Conservation (phyloP, 1,284 basidiomycete genomes). For the Boletus albobrunnescens region DNA sequence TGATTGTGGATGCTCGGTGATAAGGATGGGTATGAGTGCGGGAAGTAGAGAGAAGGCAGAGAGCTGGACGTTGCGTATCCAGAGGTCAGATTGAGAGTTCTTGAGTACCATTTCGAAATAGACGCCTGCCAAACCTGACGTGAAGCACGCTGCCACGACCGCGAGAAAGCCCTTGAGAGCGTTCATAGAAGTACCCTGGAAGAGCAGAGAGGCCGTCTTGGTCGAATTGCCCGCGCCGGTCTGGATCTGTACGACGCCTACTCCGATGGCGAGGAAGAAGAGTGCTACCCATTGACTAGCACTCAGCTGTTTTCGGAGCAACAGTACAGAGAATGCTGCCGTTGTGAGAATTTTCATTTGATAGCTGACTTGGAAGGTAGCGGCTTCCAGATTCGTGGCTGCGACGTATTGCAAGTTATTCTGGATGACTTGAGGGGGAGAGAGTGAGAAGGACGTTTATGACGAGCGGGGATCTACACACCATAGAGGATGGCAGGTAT, state of each 20-base stretch:
- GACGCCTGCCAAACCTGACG: conserved; percentile 95
- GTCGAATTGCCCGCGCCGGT: conserved; percentile 39
- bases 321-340: conserved; percentile 86
- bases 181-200: conserved; percentile 58
- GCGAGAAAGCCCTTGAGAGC: conserved; percentile 84
- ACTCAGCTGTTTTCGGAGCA: conserved; percentile 79
- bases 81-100: conserved; percentile 82
- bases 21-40: conserved; percentile 80
- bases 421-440: conserved; percentile 64
- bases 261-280: conserved; percentile 83
- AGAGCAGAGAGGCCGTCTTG: conserved; percentile 32
- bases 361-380: conserved; percentile 93
- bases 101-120: conserved; percentile 99
- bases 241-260: conserved; percentile 92
- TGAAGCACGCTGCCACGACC: conserved; percentile 89
- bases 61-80: conserved; percentile 96
- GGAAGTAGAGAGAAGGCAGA: conserved; percentile 92
- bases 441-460: background rate
- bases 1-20: conserved; percentile 42
- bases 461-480: conserved; percentile 14
- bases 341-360: conserved; percentile 99
- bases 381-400: conserved; percentile 87
- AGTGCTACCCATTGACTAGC: conserved; percentile 81
- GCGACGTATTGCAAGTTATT: conserved; percentile 97
- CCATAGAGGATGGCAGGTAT: conserved; percentile 79